Evolutionary conservation across 1,284 basidiomycete genomes (phyloP), one percentile per base, ranked within the genome.

Genomic region (Cryptococcus amylolentus): DNA sequence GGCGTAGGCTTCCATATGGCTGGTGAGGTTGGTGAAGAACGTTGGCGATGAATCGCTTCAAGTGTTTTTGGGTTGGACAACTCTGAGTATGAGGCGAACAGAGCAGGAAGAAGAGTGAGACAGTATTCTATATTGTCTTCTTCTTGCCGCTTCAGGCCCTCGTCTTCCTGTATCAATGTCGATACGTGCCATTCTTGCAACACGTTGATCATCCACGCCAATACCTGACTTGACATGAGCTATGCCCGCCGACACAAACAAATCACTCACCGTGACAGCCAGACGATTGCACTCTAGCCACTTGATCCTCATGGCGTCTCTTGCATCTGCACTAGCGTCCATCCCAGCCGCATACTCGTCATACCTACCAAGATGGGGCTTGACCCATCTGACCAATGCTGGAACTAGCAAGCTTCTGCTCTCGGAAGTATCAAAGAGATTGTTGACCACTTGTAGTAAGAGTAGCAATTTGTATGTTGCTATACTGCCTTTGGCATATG

Each of bases 101-200:
- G 77, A 62, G 85, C 86, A 0, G 95, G 93, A 39, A 98, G 76
- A 51, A 96, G 80, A n/a, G 88, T 86, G 26, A 98, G 76, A 49
- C 96, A 80, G 70, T 86, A 88, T 67, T 98, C 95, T 39, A 98
- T 84, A 68, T 96, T 96, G 67, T 96, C 92, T 71, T 95, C 89
- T 71, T 98, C 95, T 67, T 90, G 86, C 35, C 84, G 78, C 56
- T 86, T 81, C 9, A 84, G 77, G 51, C 80, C 79, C 18, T 83
- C 83, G 68, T 91, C 86, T 23, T 80, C 80, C 38, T 82, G 72
- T 35, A 89, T 83, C 9, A 78, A 76, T 1, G 88, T 87, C 47
- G 86, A 84, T 35, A 88, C 86, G 49, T 94, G 78, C 65, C 85
- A 86, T 64, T 87, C 84, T 72, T 95, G 91, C 13, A 98, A 79